These are phyloP conservation scores for Clarireedia monteithiana DNA, from an alignment of 2,329 filamentous ascomycete species.

Conservation along the genomic window DNA sequence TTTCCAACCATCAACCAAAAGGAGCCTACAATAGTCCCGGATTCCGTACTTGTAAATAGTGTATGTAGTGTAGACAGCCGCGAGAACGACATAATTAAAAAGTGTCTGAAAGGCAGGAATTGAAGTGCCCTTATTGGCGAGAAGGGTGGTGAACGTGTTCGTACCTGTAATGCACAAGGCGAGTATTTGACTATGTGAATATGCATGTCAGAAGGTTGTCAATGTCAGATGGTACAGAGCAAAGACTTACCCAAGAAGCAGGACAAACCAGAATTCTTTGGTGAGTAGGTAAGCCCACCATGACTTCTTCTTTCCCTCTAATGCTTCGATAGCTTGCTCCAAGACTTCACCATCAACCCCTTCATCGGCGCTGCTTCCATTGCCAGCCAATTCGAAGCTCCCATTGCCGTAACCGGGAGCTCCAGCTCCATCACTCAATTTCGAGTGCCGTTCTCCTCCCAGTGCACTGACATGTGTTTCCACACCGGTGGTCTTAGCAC, in stretches of 20 bases:
- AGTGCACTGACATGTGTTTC: slow-evolving; percentile 13
- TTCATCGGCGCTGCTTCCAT: background rate
- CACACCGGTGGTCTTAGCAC: slow-evolving; percentile 14
- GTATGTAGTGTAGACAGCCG: slow-evolving; percentile 70
- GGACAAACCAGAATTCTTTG: slow-evolving; percentile 78
- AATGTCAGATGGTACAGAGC: slow-evolving; percentile 10
- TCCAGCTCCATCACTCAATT: slow-evolving; percentile 19
- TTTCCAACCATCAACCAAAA: slow-evolving; percentile 75
- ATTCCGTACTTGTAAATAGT: slow-evolving; percentile 75
- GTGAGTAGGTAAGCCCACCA: slow-evolving; percentile 76
- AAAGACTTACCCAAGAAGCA: slow-evolving; percentile 58
- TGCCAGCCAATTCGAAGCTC: slow-evolving; percentile 12
- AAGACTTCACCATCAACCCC: slow-evolving; percentile 21
- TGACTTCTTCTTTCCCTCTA: slow-evolving; percentile 45
- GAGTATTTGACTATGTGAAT: slow-evolving; percentile 56
- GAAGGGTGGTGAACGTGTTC: slow-evolving; percentile 80
- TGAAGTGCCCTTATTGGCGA: slow-evolving; percentile 58
- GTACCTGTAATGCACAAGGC: slow-evolving; percentile 86
- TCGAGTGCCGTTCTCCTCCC: slow-evolving; percentile 15
- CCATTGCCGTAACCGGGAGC: slow-evolving; percentile 5
- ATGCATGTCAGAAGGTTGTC: background rate
- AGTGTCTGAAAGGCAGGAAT: slow-evolving; percentile 95
- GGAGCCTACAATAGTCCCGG: slow-evolving; percentile 56
- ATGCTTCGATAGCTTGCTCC: slow-evolving; percentile 40
- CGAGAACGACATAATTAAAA: slow-evolving; percentile 87